Evolutionary conservation across 768 basidiomycete genomes (phyloP), one percentile per base, ranked within the genome.

Genomic region (Podaxis pistillaris): DNA sequence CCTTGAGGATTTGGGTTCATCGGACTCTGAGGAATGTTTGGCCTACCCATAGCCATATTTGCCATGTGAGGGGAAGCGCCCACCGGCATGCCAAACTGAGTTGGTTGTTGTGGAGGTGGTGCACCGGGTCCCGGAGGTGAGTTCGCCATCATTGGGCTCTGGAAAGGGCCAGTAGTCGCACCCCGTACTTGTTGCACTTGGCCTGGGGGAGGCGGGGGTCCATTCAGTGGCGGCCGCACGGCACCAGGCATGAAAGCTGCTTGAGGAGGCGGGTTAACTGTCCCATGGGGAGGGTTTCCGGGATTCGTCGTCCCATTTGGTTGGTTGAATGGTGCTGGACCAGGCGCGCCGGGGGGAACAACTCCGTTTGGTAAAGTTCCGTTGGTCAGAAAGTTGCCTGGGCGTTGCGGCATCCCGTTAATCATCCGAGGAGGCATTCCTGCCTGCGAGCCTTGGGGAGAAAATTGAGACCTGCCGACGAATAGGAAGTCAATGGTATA

Each of bases 121-220:
- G 71, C 50, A 11, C 60, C 58, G 8, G 56, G 17, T 53, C 81
- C 81, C 64, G 86, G 86, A 0, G 85, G 83, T 3, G 87, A 86
- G 56, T 83, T 81, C 1, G 85, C 78, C 73, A 89, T 86, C 1
- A 83, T 86, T 3, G 88, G 88, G 22, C 87, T 88, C 46, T 81
- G 85, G 71, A 86, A 89, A 8, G 83, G 82, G 13, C 81, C 54
- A 62, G 61, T 58, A 59, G 53, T 56, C 38, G 64, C 40, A 61
- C 64, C 54, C 44, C 66, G 63, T 46, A 61, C 56, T 54, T 67
- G 66, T 17, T 64, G 63, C 6, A 60, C 60, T 37, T 59, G 66
- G 37, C 64, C 68, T 49, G 67, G 64, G 13, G 51, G 62, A 33
- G 57, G 63, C n/a, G 55, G 67, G n/a, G 63, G 64, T 13, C 65